Conservation (phyloP, 176 grass and related monocot genomes). For the Phoenix roebelenii region DNA sequence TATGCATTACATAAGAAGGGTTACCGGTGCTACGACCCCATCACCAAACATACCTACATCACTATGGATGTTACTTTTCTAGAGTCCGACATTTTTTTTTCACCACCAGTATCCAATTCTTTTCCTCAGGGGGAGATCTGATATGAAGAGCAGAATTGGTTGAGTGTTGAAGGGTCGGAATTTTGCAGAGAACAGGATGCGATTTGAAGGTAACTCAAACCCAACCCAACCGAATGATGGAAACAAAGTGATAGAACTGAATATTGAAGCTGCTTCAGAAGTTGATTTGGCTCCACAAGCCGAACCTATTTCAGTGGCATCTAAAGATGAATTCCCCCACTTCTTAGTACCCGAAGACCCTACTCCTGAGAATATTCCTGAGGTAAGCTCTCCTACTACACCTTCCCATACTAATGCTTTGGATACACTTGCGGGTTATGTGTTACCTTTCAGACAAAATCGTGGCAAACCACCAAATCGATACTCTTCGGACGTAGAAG, state of each 20-base stretch:
- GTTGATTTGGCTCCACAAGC: no score
- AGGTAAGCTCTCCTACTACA: background rate
- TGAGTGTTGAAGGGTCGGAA: no score
- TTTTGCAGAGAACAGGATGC: no score
- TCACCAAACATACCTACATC: background rate
- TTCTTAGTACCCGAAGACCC: no score
- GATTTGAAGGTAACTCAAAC: no score
- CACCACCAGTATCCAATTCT: background rate
- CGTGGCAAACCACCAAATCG: background rate
- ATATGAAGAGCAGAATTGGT: background rate
- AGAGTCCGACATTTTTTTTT: background rate
- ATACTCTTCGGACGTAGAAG: background rate
- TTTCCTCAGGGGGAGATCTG: background rate
- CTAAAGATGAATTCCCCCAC: no score
- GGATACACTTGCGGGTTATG: background rate
- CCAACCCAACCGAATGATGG: no score
- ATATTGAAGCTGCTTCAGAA: no score
- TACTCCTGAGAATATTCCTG: background rate
- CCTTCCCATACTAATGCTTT: no score
- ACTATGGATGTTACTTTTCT: slow-evolving; percentile 12
- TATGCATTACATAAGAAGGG: background rate
- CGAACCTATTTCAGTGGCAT: no score
- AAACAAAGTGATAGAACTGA: no score
- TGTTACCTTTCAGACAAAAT: background rate
- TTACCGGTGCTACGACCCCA: background rate